Base-by-base conservation (phyloP, 2,329 filamentous ascomycete species). In the Eurotiales sp. region DNA sequence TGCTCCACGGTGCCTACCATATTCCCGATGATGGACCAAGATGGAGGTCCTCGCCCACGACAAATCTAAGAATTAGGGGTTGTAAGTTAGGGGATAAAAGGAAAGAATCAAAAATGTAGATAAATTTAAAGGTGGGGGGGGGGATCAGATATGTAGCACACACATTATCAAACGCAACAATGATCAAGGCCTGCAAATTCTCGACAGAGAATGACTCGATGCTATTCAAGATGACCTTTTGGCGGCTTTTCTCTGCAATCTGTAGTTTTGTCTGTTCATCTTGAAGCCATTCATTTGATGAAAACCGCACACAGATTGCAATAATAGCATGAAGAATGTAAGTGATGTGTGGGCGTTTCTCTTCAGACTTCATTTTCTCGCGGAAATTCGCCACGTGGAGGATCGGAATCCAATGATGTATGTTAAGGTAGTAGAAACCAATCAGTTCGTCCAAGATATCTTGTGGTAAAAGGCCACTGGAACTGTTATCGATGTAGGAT, bases 351-450 rank as follows among this genome's bases (percentile, higher is more conserved):
- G 17, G 25, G 25, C 25, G n/a, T n/a, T n/a, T n/a, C n/a, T n/a
- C n/a, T n/a, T n/a, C n/a, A n/a, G n/a, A n/a, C n/a, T n/a, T n/a
- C n/a, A n/a, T n/a, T n/a, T 27, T 10, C 5, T 27, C 5, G 5
- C 25, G 25, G 25, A 69, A 63, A 1, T 61, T 54, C 12, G 56
- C 59, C 43, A 67, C 59, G 46, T 71, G 68, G 5, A 72, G 49
- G 12, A 72, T 69, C 1, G 69, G 69, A 5, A 71, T 69, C 66
- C 70, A 74, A 6, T 71, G 71, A 39, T 74, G 71, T 4, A 73
- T 64, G 15, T 62, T 51, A 5, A 59, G 56, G 51, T 73, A 73
- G 52, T 73, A 69, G 4, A 65, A 64, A 2, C 73, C 59, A 1
- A 73, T 58, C 14, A 70, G 62, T 4, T 63, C 60, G 6, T 65